Evolutionary conservation across 2,329 filamentous ascomycete genomes (phyloP).

Genomic region (Xylaria arbuscula): DNA sequence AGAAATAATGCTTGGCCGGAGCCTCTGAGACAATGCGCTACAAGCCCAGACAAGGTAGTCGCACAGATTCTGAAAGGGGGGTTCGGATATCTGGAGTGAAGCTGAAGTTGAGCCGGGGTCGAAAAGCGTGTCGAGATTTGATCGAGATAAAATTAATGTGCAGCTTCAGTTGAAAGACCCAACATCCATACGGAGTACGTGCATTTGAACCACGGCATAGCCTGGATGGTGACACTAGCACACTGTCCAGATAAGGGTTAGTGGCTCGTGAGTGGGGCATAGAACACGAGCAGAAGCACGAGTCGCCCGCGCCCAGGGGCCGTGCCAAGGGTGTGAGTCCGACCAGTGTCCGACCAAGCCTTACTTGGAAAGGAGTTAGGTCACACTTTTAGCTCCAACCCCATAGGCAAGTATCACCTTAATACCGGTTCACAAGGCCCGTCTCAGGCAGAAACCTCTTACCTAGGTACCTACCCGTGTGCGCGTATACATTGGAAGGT

Average conservation of each 20-base stretch:
- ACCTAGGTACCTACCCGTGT: no score
- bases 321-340: conserved; percentile 14
- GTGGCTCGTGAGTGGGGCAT: conserved; percentile 2
- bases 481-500: not conserved
- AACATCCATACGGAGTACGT: conserved; percentile 9
- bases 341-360: conserved; percentile 1
- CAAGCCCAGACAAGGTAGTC: conserved; percentile 19
- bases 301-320: conserved; percentile 21
- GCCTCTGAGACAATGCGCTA: conserved; percentile 31
- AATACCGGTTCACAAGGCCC: not conserved
- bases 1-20: conserved; percentile 28
- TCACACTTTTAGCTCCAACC: not conserved
- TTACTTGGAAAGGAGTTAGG: conserved; percentile 1
- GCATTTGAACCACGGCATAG: conserved; percentile 2
- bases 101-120: conserved; percentile 9
- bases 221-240: conserved; percentile 15
- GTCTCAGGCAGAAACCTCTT: not conserved
- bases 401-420: not conserved
- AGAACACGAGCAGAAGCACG: conserved; percentile 35
- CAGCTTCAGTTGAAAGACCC: conserved; percentile 26
- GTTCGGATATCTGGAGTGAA: conserved; percentile 5
- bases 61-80: conserved; percentile 20
- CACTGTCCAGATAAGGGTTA: conserved; percentile 25
- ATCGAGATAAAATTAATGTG: conserved; percentile 38
- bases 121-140: conserved; percentile 37